Evolutionary conservation across 306 rosid species (phyloP).

Genomic region (Vachellia pachyceras): DNA sequence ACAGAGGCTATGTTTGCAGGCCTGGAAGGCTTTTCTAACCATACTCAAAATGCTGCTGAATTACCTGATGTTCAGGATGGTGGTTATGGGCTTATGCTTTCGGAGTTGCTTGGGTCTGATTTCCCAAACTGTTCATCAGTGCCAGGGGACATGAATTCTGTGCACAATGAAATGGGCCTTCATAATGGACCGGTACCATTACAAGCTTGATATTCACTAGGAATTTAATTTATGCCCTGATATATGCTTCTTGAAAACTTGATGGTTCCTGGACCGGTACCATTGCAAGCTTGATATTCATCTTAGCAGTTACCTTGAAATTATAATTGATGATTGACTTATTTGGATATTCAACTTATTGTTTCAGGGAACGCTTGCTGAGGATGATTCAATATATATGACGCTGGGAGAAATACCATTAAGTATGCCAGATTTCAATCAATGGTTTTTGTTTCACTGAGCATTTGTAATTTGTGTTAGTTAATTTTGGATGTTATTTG

Average conservation of each 20-base stretch:
- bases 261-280: constrained; percentile 38
- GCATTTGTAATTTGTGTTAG: constrained; percentile 33
- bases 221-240: constrained; percentile 31
- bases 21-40: constrained; percentile 75
- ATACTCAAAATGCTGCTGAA: constrained; percentile 63
- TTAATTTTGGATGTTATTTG: constrained; percentile 38
- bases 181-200: constrained; percentile 70
- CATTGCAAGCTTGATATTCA: no score
- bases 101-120: constrained; percentile 83
- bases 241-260: constrained; percentile 32
- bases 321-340: constrained; percentile 17
- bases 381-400: constrained; percentile 97
- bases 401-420: constrained; percentile 94
- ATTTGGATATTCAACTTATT: constrained; percentile 37
- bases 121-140: constrained; percentile 83
- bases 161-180: constrained; percentile 77
- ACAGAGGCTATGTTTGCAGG: constrained; percentile 65
- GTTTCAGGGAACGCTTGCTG: constrained; percentile 84
- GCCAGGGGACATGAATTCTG: constrained; percentile 66
- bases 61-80: constrained; percentile 89
- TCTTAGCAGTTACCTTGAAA: constrained; percentile 25
- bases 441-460: constrained; percentile 50
- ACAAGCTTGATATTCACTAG: constrained; percentile 38
- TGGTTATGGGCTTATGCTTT: constrained; percentile 93
- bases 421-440: constrained; percentile 74